Evolutionary conservation across 2,329 filamentous ascomycete species (phyloP).

Genomic region (Trichoderma arundinaceum): DNA sequence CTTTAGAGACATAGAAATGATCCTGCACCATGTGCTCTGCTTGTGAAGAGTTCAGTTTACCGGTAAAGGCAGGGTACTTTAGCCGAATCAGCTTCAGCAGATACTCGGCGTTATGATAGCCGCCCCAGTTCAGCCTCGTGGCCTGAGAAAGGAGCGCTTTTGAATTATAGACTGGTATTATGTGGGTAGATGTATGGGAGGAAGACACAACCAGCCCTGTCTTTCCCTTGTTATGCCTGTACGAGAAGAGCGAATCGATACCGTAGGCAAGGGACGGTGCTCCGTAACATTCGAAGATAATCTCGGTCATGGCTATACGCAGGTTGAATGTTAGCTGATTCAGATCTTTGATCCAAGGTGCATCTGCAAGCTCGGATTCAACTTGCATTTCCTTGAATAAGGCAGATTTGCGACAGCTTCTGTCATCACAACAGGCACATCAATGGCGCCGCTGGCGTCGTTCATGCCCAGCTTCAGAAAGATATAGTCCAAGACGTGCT

Average conservation of each 20-base stretch:
- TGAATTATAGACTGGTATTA: constrained; percentile 89
- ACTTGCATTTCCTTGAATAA: constrained; percentile 85
- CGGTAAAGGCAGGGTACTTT: constrained; percentile 89
- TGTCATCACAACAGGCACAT: constrained; percentile 91
- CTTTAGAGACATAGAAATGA: constrained; percentile 85
- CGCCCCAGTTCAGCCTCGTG: constrained; percentile 92
- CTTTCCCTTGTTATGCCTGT: constrained; percentile 85
- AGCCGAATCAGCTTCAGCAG: constrained; percentile 85
- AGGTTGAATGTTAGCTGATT: constrained; percentile 19
- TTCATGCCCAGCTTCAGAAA: constrained; percentile 94
- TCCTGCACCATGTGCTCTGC: constrained; percentile 85
- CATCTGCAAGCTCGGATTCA: no score
- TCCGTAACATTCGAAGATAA: constrained; percentile 93
- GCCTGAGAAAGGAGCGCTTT: constrained; percentile 86
- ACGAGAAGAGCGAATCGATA: constrained; percentile 96
- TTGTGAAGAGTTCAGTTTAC: constrained; percentile 84
- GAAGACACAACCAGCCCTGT: constrained; percentile 90
- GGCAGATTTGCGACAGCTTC: constrained; percentile 90
- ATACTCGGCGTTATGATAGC: constrained; percentile 88
- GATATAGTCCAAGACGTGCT: constrained; percentile 90
- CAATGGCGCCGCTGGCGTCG: constrained; percentile 72
- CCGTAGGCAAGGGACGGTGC: constrained; percentile 91
- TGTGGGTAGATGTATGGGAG: constrained; percentile 90
- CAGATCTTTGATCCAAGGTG: no score
- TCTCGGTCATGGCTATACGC: constrained; percentile 86